Evolutionary conservation across 2,329 filamentous ascomycete species (phyloP).

Genomic region (Elsinoe ampelina): DNA sequence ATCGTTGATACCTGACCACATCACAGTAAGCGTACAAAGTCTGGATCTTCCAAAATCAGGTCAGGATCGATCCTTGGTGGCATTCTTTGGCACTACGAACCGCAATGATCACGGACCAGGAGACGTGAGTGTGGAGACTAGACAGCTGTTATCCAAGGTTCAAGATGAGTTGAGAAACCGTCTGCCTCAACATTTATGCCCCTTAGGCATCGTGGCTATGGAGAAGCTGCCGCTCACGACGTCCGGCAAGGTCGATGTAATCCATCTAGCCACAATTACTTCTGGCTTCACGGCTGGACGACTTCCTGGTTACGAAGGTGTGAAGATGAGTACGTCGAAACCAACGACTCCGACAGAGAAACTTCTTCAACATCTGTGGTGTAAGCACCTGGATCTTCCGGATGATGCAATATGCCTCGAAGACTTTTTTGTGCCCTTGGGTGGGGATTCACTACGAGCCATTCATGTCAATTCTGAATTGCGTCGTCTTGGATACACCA

Average conservation of each 20-base stretch:
- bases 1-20: not conserved
- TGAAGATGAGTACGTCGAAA: not conserved
- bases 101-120: not conserved
- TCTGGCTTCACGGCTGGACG: too few species aligned
- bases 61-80: not conserved
- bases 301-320: too few species aligned
- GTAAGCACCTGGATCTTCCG: not conserved
- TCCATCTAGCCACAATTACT: too few species aligned
- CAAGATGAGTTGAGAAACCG: constrained; percentile 16
- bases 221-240: constrained; percentile 56
- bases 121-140: not conserved
- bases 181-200: constrained; percentile 81
- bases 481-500: not conserved
- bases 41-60: not conserved
- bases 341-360: not conserved
- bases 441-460: constrained; percentile 1
- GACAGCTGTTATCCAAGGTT: not conserved
- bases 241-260: not conserved
- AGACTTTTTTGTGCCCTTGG: not conserved
- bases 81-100: not conserved
- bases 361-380: constrained; percentile 1
- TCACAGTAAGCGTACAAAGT: not conserved
- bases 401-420: not conserved
- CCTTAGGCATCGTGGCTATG: constrained; percentile 68
- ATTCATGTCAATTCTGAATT: not conserved